Evolutionary conservation across 768 basidiomycete species (phyloP).

Genomic region (Lanmaoa rubissima): DNA sequence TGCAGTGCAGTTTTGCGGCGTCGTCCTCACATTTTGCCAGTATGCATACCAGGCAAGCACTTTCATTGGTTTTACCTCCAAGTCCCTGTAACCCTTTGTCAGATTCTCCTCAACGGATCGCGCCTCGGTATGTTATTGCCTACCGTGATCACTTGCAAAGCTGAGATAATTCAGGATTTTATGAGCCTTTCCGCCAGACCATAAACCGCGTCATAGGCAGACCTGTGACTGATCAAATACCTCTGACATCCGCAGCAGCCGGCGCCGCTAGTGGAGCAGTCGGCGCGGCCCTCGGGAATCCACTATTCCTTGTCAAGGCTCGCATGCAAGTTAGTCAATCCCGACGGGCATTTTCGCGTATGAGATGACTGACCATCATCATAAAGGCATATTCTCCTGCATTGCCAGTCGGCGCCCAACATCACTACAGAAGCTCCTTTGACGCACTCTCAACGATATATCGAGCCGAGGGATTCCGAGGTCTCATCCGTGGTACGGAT

Average conservation of each 20-base stretch:
- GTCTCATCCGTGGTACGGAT: constrained; percentile 87
- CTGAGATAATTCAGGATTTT: constrained; percentile 68
- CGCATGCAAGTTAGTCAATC: constrained; percentile 76
- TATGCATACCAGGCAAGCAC: constrained; percentile 84
- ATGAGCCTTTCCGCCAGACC: constrained; percentile 81
- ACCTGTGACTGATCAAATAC: constrained; percentile 61
- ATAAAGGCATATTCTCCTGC: constrained; percentile 88
- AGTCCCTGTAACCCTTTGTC: constrained; percentile 7
- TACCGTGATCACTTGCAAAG: background rate
- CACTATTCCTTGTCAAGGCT: constrained; percentile 93
- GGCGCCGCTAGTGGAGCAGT: constrained; percentile 90
- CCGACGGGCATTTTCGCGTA: background rate
- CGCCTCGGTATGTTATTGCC: constrained; percentile 61
- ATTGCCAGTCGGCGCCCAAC: constrained; percentile 92
- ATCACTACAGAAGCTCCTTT: constrained; percentile 81
- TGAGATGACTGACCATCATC: background rate
- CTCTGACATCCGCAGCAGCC: constrained; percentile 75
- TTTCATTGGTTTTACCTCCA: background rate
- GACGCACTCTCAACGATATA: constrained; percentile 82
- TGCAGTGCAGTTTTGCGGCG: background rate
- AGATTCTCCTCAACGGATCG: constrained; percentile 93
- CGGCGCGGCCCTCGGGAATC: constrained; percentile 84
- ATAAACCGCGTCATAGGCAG: constrained; percentile 71
- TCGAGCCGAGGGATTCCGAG: constrained; percentile 70
- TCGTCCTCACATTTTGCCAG: constrained; percentile 38